Base-by-base conservation (phyloP, 2,329 filamentous ascomycete genomes). In the Colletotrichum lupini region DNA sequence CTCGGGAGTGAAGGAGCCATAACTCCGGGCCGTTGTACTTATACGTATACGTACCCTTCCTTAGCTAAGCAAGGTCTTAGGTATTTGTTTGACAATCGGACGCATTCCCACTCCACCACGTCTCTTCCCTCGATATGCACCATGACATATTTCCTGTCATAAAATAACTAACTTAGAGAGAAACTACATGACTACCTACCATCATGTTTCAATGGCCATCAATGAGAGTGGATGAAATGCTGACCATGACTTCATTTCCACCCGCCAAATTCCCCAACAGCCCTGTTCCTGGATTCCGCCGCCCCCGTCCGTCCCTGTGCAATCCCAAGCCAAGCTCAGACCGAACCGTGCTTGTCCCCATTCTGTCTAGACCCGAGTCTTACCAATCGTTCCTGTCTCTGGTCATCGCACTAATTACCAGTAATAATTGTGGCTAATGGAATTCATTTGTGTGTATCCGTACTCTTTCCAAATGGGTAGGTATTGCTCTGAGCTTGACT, bases 221-320 rank as follows among this genome's bases (percentile, higher is more conserved):
- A 49, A 22, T 49, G 42, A 2, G 9, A n/a, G 42, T 49, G 19
- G 19, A 49, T 19, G 37, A 22, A 14, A 24, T n/a, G 67, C 46
- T 70, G 71, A 71, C 65, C 61, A 52, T 9, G 42, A 6, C 19
- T 49, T 73, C 61, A 71, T 73, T 71, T 73, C 71, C 71, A 66
- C 56, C 71, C 46, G 60, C 32, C 35, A 37, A 60, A 63, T 69
- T 64, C 61, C 67, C 67, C 55, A 71, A 53, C 56, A 61, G 67
- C 67, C 71, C 71, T 73, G 71, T 73, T 73, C 71, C 71, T 73
- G 61, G 71, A 66, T 66, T 66, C 67, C 71, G 60, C 28, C 46
- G 60, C 61, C 49, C 49, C 56, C 71, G 61, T 35, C 67, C 55
- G 37, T 65, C 67, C 42, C 52, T 59, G 53, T 14, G n/a, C 28